phyloP scores from a whole-genome alignment of 257 asterid genomes.

The Solanum clarkiae region DNA sequence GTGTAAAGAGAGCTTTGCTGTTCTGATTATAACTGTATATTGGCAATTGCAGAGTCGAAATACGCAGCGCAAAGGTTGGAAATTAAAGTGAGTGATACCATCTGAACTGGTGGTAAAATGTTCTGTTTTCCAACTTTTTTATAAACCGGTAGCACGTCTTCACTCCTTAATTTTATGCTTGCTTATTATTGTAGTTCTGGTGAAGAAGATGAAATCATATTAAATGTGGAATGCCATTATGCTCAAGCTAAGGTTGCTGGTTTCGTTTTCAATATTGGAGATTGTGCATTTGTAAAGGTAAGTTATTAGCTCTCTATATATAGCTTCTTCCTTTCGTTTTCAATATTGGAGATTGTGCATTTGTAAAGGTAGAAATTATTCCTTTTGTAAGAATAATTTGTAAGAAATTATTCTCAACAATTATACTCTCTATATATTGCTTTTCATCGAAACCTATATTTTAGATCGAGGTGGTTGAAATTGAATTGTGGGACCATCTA shows the following conservation, averaged over 20 bases:
- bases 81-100: conserved; percentile 61
- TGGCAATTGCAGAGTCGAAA: conserved; percentile 42
- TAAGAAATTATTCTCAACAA: background rate
- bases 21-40: background rate
- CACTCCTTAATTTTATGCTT: conserved; percentile 9
- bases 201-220: conserved; percentile 74
- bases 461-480: background rate
- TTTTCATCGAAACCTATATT: background rate
- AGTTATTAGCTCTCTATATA: background rate
- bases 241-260: conserved; percentile 59
- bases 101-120: conserved; percentile 24
- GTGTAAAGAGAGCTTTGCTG: background rate
- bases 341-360: too few species aligned
- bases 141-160: background rate
- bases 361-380: too few species aligned
- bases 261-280: conserved; percentile 47
- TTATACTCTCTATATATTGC: background rate
- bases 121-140: conserved; percentile 11
- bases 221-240: conserved; percentile 70
- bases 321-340: background rate
- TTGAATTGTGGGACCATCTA: background rate
- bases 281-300: conserved; percentile 73
- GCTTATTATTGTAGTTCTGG: conserved; percentile 33
- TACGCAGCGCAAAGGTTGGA: conserved; percentile 35
- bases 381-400: too few species aligned